Conservation (phyloP, 139 green algal genomes). For the Penium margaritaceum region DNA sequence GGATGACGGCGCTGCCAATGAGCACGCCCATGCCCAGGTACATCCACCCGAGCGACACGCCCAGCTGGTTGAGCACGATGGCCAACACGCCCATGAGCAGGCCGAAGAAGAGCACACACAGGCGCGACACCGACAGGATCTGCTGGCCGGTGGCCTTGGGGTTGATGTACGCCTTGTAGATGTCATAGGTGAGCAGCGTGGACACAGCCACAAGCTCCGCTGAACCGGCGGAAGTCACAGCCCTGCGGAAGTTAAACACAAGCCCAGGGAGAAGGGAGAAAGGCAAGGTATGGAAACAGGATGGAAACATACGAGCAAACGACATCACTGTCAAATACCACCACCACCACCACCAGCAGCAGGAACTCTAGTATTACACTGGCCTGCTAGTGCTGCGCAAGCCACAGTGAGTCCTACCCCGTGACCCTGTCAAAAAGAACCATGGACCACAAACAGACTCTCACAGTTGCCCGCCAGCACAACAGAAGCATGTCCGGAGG, state of each 20-base stretch:
- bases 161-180: conserved; percentile 71
- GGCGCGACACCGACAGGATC: conserved; percentile 65
- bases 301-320: too few species aligned
- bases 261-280: too few species aligned
- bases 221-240: conserved; percentile 76
- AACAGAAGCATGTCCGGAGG: too few species aligned
- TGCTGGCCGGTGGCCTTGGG: conserved; percentile 63
- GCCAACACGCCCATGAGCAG: conserved; percentile 65
- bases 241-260: conserved; percentile 74
- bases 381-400: too few species aligned
- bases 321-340: too few species aligned
- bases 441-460: too few species aligned
- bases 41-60: conserved; percentile 49
- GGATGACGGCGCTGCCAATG: conserved; percentile 78
- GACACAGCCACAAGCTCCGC: conserved; percentile 80
- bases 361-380: too few species aligned
- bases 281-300: too few species aligned
- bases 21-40: conserved; percentile 76
- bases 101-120: conserved; percentile 62
- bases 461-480: too few species aligned
- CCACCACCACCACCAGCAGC: too few species aligned
- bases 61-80: conserved; percentile 69
- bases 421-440: too few species aligned
- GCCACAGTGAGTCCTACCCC: too few species aligned
- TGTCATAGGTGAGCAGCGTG: conserved; percentile 70